Conservation (phyloP, 1,139 yeast species). For the Magnusiomyces tetraspermus region DNA sequence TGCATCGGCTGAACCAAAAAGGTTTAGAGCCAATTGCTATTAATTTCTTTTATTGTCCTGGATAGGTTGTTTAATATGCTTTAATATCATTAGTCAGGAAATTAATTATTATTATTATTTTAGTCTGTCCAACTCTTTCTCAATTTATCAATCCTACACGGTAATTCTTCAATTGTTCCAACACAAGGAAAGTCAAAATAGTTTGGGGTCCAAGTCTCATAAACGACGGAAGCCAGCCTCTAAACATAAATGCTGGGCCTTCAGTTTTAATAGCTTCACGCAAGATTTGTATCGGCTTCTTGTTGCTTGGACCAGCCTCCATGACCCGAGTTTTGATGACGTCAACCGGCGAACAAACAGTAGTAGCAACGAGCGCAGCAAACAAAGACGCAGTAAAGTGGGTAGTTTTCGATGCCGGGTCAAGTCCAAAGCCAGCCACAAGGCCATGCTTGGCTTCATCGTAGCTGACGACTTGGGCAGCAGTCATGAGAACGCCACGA, state of each 20-base stretch:
- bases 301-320: constrained; percentile 34
- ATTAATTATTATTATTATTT: no score
- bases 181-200: constrained; percentile 69
- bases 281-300: constrained; percentile 48
- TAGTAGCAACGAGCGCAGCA: constrained; percentile 82
- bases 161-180: constrained; percentile 62
- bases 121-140: no score
- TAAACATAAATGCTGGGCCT: constrained; percentile 69
- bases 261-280: constrained; percentile 51
- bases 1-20: no score
- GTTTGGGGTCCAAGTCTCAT: constrained; percentile 86
- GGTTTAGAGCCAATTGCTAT: no score
- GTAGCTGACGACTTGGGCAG: constrained; percentile 83
- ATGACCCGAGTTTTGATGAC: constrained; percentile 82
- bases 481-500: constrained; percentile 82
- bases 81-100: no score
- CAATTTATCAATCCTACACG: no score
- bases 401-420: constrained; percentile 55
- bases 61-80: no score
- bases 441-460: constrained; percentile 62
- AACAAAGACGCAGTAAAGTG: constrained; percentile 69
- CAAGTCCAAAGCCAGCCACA: constrained; percentile 43
- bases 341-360: constrained; percentile 87
- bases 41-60: no score
- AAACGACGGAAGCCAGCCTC: constrained; percentile 89